These are phyloP conservation scores for Peribolospora baueri DNA, from an alignment of 768 basidiomycete genomes.

Conservation along the genomic window DNA sequence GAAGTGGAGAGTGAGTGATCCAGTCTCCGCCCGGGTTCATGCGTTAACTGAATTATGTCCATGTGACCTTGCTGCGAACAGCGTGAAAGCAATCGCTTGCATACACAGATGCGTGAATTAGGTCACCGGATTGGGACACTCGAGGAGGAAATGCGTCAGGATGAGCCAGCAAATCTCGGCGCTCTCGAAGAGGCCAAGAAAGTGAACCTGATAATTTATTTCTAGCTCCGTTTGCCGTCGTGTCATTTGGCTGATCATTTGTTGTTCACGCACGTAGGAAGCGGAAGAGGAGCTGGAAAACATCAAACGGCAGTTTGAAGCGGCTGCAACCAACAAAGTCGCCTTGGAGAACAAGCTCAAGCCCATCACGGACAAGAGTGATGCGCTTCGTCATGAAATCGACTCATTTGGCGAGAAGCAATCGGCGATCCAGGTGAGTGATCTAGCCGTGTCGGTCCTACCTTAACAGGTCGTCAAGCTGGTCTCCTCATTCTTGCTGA, in stretches of 20 bases:
- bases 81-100: too few species aligned
- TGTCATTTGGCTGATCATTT: too few species aligned
- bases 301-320: conserved; percentile 1
- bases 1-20: too few species aligned
- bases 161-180: conserved; percentile 38
- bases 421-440: conserved; percentile 24
- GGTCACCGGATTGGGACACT: not conserved
- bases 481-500: not conserved
- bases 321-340: not conserved
- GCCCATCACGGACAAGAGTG: conserved; percentile 24
- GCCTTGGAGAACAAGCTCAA: conserved; percentile 19
- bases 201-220: conserved; percentile 18
- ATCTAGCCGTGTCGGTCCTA: not conserved
- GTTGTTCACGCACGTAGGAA: not conserved
- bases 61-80: too few species aligned
- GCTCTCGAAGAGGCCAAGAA: conserved; percentile 32
- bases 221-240: too few species aligned
- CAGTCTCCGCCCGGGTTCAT: too few species aligned
- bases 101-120: not conserved
- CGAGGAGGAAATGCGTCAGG: conserved; percentile 24
- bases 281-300: conserved; percentile 1
- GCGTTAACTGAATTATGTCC: not conserved
- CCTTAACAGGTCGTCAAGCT: not conserved
- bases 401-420: conserved; percentile 29
- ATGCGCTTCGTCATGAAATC: conserved; percentile 29